A percentile compares a stretch with the other conserved stretches of the same genome.
phyloP scores from a whole-genome alignment of 345 rosid species.

The Nasturtium officinale region DNA sequence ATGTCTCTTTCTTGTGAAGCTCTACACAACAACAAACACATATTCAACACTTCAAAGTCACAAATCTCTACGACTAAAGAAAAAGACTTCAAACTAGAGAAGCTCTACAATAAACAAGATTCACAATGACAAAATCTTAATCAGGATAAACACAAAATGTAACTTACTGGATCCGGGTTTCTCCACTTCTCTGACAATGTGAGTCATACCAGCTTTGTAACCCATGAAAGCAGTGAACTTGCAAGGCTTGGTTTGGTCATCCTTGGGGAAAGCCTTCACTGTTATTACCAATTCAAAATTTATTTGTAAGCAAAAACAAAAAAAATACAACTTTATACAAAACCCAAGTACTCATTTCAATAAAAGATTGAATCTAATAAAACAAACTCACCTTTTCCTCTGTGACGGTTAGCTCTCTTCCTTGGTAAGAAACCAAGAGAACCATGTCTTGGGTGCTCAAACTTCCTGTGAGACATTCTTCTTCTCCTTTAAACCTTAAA shows the following conservation, averaged over 20 bases:
- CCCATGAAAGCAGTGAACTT: conserved; percentile 86
- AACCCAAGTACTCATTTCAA: neutral
- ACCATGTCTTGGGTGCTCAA: conserved; percentile 96
- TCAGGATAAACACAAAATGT: neutral
- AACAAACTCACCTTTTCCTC: conserved; percentile 66
- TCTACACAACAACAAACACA: conserved; percentile 42
- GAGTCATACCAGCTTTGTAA: conserved; percentile 94
- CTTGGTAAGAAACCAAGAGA: conserved; percentile 92
- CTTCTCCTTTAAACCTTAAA: conserved; percentile 38
- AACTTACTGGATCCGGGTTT: conserved; percentile 86
- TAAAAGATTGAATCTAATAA: neutral
- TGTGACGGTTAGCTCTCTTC: conserved; percentile 83
- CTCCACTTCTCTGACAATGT: conserved; percentile 86
- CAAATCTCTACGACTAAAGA: neutral
- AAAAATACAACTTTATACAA: neutral
- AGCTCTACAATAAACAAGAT: neutral
- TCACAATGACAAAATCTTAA: neutral
- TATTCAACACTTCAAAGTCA: neutral
- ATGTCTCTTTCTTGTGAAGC: conserved; percentile 94
- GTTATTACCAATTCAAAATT: neutral
- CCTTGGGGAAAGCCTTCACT: conserved; percentile 95
- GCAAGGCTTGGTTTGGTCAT: conserved; percentile 76
- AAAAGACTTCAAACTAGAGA: neutral
- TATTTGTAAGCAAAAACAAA: neutral
- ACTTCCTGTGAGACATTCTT: conserved; percentile 90